Percentiles rank a stretch among this genome's conserved stretches.
Evolutionary conservation across 139 green algal species (phyloP).

Genomic region (Volvox africanus): DNA sequence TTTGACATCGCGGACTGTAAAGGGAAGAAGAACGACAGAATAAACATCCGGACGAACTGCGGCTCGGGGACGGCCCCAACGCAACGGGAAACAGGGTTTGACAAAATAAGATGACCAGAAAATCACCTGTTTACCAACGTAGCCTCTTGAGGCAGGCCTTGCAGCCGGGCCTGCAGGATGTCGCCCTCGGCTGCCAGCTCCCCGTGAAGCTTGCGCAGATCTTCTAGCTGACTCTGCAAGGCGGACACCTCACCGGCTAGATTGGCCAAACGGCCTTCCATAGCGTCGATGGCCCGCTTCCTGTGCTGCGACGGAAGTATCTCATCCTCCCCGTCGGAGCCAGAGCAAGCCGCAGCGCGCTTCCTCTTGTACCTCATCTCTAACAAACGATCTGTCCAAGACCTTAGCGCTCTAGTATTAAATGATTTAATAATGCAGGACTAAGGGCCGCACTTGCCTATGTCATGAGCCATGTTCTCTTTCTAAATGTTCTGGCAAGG

Average conservation of each 20-base stretch:
- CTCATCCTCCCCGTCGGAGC: conserved; percentile 6
- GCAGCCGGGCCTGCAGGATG: background rate
- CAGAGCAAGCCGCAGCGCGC: background rate
- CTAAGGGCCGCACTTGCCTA: no score
- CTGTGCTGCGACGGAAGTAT: conserved; percentile 5
- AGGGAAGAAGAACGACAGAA: background rate
- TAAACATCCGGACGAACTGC: background rate
- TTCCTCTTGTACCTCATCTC: background rate
- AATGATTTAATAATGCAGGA: no score
- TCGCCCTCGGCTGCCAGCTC: conserved; percentile 7
- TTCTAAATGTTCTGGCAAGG: no score
- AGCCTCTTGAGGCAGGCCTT: background rate
- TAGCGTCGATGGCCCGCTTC: background rate
- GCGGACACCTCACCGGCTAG: background rate
- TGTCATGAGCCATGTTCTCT: no score
- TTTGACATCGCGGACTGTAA: background rate
- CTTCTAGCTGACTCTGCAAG: background rate
- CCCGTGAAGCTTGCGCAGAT: conserved; percentile 3
- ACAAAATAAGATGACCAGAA: background rate
- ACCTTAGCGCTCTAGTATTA: no score
- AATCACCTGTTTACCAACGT: background rate
- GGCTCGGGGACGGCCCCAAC: background rate
- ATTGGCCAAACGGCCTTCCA: conserved; percentile 8
- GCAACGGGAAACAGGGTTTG: background rate
- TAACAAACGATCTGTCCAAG: background rate